Evolutionary conservation across 1,284 basidiomycete genomes (phyloP), one percentile per base, ranked within the genome.

Genomic region (Trichosporon ovoides): DNA sequence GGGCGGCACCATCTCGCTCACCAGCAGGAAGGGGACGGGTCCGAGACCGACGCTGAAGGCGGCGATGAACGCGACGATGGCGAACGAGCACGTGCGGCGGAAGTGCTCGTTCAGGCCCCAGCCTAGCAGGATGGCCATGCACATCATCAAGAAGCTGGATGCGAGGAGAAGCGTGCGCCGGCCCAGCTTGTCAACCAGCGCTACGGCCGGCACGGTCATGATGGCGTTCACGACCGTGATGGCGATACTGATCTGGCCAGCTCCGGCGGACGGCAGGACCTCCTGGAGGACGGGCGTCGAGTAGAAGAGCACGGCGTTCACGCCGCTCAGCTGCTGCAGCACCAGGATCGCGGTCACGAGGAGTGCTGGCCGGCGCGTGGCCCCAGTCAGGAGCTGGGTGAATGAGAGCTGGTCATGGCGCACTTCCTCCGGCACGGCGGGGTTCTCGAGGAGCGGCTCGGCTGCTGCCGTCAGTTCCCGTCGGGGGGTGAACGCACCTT

Each of bases 41-140:
- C 93, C 93, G n/a, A 96, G 81, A 1, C 93, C 93, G 37, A 89
- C 79, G 0, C 90, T 88, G 72, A 95, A 97, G 0, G 88, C 88
- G 71, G 88, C 86, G 35, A 96, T 87, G 72, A 96, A 94, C 1
- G 83, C 80, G 49, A 91, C 76, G 64, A 96, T 91, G 4, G 88
- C 84, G 22, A 89, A 70, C 55, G 88, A 91, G 9, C 88, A 84
- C 10, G 92, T 69, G 7, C 79, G 75, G 12, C 82, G 82, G 57
- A 82, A 75, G 36, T 83, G 83, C 4, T 79, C 79, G 70, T 92
- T 81, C 57, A 96, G 79, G 1, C 88, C 87, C 55, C 85, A 80
- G 1, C 88, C 91, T 6, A 94, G 82, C 19, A 83, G 77, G 1
- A 86, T 62, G 34, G 89, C 83, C 3, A 87, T 89, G 1, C 83